Percentiles rank a stretch among this genome's conserved stretches.
These are phyloP conservation scores for Geotrichum macrosporum DNA, from an alignment of 1,139 yeast species.

Conservation along the genomic window DNA sequence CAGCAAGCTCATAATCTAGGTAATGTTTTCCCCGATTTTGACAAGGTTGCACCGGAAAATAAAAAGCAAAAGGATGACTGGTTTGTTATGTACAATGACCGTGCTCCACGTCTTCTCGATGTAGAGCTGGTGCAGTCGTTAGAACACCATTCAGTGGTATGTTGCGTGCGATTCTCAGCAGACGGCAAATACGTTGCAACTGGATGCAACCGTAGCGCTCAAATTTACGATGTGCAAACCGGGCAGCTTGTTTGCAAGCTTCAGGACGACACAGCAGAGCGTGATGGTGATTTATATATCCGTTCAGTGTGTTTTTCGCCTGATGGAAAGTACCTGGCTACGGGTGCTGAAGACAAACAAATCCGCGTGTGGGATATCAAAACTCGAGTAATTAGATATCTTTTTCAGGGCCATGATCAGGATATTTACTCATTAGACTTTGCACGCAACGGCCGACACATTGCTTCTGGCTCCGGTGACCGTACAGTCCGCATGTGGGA, in stretches of 20 bases:
- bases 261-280: slow-evolving; percentile 63
- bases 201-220: slow-evolving; percentile 95
- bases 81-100: slow-evolving; percentile 86
- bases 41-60: slow-evolving; percentile 68
- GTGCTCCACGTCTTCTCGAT: slow-evolving; percentile 68
- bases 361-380: slow-evolving; percentile 96
- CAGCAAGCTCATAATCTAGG: slow-evolving; percentile 34
- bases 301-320: slow-evolving; percentile 96
- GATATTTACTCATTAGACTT: slow-evolving; percentile 95
- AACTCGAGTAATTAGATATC: slow-evolving; percentile 78
- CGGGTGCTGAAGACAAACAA: slow-evolving; percentile 97
- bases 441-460: slow-evolving; percentile 90
- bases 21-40: slow-evolving; percentile 74
- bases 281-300: slow-evolving; percentile 76
- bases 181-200: slow-evolving; percentile 95
- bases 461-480: slow-evolving; percentile 96
- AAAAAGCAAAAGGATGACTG: slow-evolving; percentile 85
- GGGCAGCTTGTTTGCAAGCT: slow-evolving; percentile 86
- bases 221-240: slow-evolving; percentile 86
- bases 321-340: slow-evolving; percentile 90
- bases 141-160: slow-evolving; percentile 90
- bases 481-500: slow-evolving; percentile 97
- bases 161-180: slow-evolving; percentile 74
- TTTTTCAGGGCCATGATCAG: slow-evolving; percentile 93
- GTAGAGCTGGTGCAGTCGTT: slow-evolving; percentile 85